Evolutionary conservation across 2,329 filamentous ascomycete species (phyloP), one percentile per base, ranked within the genome.

Genomic region (Scleromitrula shiraiana): DNA sequence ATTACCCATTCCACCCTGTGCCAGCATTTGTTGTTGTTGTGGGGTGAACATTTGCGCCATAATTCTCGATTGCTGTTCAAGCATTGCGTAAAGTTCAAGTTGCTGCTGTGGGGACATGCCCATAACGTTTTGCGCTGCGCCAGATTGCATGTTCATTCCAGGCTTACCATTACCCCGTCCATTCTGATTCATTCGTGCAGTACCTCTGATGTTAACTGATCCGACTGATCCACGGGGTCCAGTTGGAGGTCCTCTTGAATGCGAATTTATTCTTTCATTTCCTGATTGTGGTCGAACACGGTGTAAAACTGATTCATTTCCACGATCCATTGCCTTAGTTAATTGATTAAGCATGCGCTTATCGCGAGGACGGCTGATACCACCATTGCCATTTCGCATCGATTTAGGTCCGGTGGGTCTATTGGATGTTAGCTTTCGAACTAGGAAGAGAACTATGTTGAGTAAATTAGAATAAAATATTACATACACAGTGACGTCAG

Each of bases 341-440:
- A 94, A 78, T 58, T 96, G 88, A 41, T 88, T 88, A 49, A 96
- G 74, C 73, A 96, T 82, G 53, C 88, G 81, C 65, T 88, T 89
- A 50, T 86, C 85, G 56, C 87, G 81, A 19, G 79, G 76, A 47
- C 75, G 73, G 63, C 36, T 67, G 17, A 47, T 35, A 62, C 51
- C 63, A 50, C 59, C 67, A 46, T 63, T 68, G 46, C 79, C 79
- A 64, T 85, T 88, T 62, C 93, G 85, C 89, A 97, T 95, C 27
- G 90, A 89, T 65, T 90, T 93, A 15, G 93, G 93, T 49, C 91
- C 93, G 43, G 89, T 97, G 8, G 93, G 93, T 62, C 91, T 96
- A 26, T 37, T 22, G 30, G 35, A 33, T 50, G 69, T 78, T 67
- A 77, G 71, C 37, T 49, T 57, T 38, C 22, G 27, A 39, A 40